Evolutionary conservation across 208 protist genomes (phyloP), one percentile per base, ranked within the genome.

Genomic region (Leishmania amazonensis): DNA sequence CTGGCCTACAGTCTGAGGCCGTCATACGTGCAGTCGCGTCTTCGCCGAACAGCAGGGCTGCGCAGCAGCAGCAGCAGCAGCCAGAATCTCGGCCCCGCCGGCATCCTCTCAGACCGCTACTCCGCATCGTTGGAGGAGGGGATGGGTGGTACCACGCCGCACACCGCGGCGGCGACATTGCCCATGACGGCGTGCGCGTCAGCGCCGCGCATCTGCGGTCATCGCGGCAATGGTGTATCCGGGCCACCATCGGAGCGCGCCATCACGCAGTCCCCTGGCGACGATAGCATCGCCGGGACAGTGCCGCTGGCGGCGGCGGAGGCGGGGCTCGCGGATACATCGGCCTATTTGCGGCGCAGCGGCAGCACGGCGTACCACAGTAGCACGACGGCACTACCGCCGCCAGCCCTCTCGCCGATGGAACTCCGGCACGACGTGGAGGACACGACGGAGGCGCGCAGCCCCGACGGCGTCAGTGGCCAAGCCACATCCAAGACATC

Each of bases 1-100:
- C 54, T 94, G 7, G 90, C 85, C 24, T 94, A 90, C 81, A 86
- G 47, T 15, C 78, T 94, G 21, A 87, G 90, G 6, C 73, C 79
- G 2, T 78, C 78, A 60, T 93, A 89, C 81, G 60, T 87, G 57
- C 49, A 83, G 42, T 53, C 62, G 51, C 82, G 71, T 54, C 81
- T 49, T 7, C 40, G 62, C 24, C 58, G 74, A 60, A 65, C 78
- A 70, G 28, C 40, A 19, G 40, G 45, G 49, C 13, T 2, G 47
- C 64, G 42, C 31, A 28, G 49, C 40, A 70, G 70, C 31, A 28
- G 49, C 40, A 70, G 70, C 68, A 49, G 62, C 42, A 51, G 72
- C 73, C 38, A 28, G 28, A 31, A 28, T 57, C 15, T 28, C 35
- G 24, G 35, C 40, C 60, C 47, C 28, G 31, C 17, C 40, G 64